Base-by-base conservation (phyloP, 2,329 filamentous ascomycete species). In the Magnaporthales sp. region DNA sequence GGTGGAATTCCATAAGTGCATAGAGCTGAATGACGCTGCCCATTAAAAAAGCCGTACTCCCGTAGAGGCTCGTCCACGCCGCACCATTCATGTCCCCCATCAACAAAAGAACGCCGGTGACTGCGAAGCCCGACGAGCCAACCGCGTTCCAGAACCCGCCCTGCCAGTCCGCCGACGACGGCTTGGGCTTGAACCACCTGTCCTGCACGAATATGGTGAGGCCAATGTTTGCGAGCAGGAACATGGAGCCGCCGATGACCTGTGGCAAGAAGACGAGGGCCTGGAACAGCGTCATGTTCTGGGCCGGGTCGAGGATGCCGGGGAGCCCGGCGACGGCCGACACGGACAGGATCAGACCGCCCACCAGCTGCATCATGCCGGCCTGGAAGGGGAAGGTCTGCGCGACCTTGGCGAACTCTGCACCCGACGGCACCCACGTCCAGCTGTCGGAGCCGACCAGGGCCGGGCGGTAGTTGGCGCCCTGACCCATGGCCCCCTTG, bases 1-100 rank as follows among this genome's bases (percentile, higher is more conserved):
- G 63, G 66, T 70, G 68, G 46, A 72, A 71, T 31, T 67, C 70
- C 70, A 71, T 72, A n/a, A 71, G 51, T 63, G 70, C 67, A 61
- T 72, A 71, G 65, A 67, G 69, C 60, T 67, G 64, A 11, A 70
- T 67, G 13, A 70, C n/a, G 64, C 68, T 66, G 10, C 70, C 67
- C 38, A 70, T 31, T 26, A 70, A 54, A 62, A 70, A 70, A 7
- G 51, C 64, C 63, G 56, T 58, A 24, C 66, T 60, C 4, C 69
- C 67, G 27, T 69, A 64, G 27, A 70, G 69, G 4, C 56, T 68
- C 15, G 68, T 38, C 62, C 63, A 64, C 11, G 54, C 24, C 29
- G 56, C 63, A 65, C 63, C 26, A 8, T 8, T 11, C 1, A 9
- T 19, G 24, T 64, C 63, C 6, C 63, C 63, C 63, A 64, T 2